phyloP scores from a whole-genome alignment of 768 basidiomycete genomes.

The Serendipita sp. region DNA sequence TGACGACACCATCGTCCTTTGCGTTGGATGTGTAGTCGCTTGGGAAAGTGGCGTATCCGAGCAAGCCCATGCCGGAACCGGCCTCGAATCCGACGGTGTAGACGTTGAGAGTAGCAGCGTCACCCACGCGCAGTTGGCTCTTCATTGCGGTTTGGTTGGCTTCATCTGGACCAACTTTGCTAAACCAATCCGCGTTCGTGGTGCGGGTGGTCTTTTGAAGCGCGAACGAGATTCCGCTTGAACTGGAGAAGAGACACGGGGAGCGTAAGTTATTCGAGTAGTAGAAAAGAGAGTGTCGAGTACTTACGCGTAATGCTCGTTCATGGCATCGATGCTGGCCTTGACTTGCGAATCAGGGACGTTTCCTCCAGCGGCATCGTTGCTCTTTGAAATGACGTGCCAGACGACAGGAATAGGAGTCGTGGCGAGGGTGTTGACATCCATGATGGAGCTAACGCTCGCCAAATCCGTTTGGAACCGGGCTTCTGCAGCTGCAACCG shows the following conservation, averaged over 20 bases:
- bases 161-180: constrained; percentile 22
- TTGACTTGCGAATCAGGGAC: constrained; percentile 18
- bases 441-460: background rate
- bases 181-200: constrained; percentile 33
- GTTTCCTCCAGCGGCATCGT: background rate
- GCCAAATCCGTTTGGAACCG: background rate
- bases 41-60: constrained; percentile 42
- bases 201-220: constrained; percentile 30
- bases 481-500: background rate
- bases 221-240: constrained; percentile 23
- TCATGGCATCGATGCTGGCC: constrained; percentile 29
- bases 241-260: background rate
- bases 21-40: constrained; percentile 24
- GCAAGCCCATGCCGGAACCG: constrained; percentile 26
- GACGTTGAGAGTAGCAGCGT: constrained; percentile 27
- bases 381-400: constrained; percentile 2
- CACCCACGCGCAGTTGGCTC: constrained; percentile 27
- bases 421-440: background rate
- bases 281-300: background rate
- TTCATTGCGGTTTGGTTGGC: constrained; percentile 33
- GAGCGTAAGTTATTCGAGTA: background rate
- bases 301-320: constrained; percentile 22
- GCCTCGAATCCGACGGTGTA: constrained; percentile 29
- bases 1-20: constrained; percentile 32
- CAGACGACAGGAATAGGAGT: background rate